Evolutionary conservation across 352 stramenopile genomes (phyloP), one percentile per base, ranked within the genome.

Genomic region (Phytopythium montanum): DNA sequence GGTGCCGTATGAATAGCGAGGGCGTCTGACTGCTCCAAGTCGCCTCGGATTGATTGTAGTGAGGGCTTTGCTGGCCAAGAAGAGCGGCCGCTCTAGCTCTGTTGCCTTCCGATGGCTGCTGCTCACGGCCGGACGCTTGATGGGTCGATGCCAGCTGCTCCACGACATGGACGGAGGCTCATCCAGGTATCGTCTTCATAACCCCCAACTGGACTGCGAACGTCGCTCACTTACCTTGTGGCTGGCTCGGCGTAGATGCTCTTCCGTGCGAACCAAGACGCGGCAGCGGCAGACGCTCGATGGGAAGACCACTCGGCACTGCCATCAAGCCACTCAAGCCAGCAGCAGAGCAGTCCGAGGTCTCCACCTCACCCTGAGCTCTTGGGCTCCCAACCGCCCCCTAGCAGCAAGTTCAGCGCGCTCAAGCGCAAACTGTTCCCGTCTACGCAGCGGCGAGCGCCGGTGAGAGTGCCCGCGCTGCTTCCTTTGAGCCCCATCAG

Each of bases 381-480:
- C 34, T 6, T 38, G 53, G 44, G 28, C 44, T 14, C 54, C 58
- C 14, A 33, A 44, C 21, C 19, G 10, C 52, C 33, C 2, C 19
- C 21, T 10, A 62, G 50, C 14, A 67, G 60, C 42, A 82, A 76
- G 62, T 81, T 88, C 54, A 65, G 67, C 41, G 65, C 66, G 13
- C 54, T 88, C 53, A 86, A 86, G 59, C 65, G 78, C 6, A 86
- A 86, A 34, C 41, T 88, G 1, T 88, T 88, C 50, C 76, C 76
- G 13, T 77, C 66, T 18, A 68, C 69, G 19, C 76, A 80, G 62
- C 78, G 78, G 18, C 69, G 74, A 10, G 62, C 79, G 29, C 76
- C 78, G 31, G 59, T 56, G 19, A 64, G 66, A 2, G 73, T 86
- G 25, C 73, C 78, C 7, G 69, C 75, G 21, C 54, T 88, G 2